A percentile compares a stretch with the other conserved stretches of the same genome.
phyloP scores from a whole-genome alignment of 2,329 filamentous ascomycete species.

The Stachybotrys elegans region DNA sequence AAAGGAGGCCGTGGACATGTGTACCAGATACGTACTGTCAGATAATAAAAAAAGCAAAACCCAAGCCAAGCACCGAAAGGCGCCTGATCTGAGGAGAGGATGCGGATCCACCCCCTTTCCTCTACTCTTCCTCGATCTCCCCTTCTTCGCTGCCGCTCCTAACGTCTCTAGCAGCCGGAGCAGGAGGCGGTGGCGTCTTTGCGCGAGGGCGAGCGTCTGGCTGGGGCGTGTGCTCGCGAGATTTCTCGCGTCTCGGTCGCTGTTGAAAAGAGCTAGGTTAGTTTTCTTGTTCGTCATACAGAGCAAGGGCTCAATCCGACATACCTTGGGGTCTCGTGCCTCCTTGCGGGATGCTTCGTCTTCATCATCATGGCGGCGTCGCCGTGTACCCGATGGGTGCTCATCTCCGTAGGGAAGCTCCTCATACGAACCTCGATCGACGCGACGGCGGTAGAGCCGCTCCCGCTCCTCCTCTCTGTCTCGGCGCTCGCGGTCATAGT shows the following conservation, averaged over 20 bases:
- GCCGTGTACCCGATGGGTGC: constrained; percentile 59
- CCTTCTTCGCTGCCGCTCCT: constrained; percentile 86
- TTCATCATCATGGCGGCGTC: constrained; percentile 75
- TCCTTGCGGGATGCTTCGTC: constrained; percentile 61
- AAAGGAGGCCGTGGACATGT: too few species aligned
- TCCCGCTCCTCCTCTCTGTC: constrained; percentile 90
- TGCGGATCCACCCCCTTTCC: constrained; percentile 1
- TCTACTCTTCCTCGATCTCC: constrained; percentile 83
- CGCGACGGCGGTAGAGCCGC: constrained; percentile 75
- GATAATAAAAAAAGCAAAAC: too few species aligned
- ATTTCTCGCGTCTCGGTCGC: constrained; percentile 54
- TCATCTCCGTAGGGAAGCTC: constrained; percentile 89
- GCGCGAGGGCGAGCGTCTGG: constrained; percentile 52
- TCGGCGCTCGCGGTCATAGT: constrained; percentile 81
- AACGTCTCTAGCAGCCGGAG: constrained; percentile 42
- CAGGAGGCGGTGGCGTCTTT: constrained; percentile 44
- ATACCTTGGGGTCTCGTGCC: constrained; percentile 64
- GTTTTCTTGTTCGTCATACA: constrained; percentile 7
- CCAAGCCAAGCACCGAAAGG: too few species aligned
- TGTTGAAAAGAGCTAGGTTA: constrained; percentile 26
- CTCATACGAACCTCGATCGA: constrained; percentile 71
- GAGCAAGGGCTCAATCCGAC: constrained; percentile 5
- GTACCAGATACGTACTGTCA: too few species aligned
- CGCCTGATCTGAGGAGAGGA: too few species aligned
- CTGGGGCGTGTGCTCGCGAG: constrained; percentile 57